phyloP scores from a whole-genome alignment of 495 filamentous ascomycete species.

The Neurospora sp. region DNA sequence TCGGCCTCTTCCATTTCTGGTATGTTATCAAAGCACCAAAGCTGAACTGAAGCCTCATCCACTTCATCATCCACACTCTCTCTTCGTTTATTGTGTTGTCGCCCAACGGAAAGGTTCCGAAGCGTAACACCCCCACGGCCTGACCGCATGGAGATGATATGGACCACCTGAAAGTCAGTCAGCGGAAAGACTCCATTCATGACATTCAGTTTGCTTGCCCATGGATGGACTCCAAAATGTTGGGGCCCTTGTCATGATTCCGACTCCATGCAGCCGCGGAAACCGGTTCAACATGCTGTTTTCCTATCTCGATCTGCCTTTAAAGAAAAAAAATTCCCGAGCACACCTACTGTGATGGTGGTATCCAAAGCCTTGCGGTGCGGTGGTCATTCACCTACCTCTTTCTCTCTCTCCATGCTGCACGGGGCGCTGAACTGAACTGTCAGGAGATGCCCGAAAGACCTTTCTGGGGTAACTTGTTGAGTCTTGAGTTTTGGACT shows the following conservation, averaged over 20 bases:
- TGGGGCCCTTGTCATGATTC: not conserved
- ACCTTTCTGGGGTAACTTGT: not conserved
- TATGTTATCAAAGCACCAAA: not conserved
- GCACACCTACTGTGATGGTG: not conserved
- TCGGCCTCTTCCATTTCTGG: not conserved
- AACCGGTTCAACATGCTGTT: not conserved
- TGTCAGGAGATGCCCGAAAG: not conserved
- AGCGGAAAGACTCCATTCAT: not conserved
- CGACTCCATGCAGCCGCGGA: not conserved
- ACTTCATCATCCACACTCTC: not conserved
- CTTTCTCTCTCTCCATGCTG: not conserved
- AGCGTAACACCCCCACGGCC: no score
- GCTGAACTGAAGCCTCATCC: not conserved
- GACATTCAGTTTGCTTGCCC: no score
- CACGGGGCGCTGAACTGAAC: not conserved
- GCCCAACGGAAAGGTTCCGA: no score
- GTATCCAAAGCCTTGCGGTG: not conserved
- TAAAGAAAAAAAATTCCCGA: not conserved
- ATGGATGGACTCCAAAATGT: not conserved
- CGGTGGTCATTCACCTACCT: not conserved
- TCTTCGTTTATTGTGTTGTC: no score
- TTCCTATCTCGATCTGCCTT: not conserved
- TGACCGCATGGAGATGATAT: not conserved
- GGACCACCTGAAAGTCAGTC: not conserved
- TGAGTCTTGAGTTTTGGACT: not conserved